These are phyloP conservation scores for Melocanna baccifera DNA, from an alignment of 176 grass and related monocot species.

Conservation along the genomic window DNA sequence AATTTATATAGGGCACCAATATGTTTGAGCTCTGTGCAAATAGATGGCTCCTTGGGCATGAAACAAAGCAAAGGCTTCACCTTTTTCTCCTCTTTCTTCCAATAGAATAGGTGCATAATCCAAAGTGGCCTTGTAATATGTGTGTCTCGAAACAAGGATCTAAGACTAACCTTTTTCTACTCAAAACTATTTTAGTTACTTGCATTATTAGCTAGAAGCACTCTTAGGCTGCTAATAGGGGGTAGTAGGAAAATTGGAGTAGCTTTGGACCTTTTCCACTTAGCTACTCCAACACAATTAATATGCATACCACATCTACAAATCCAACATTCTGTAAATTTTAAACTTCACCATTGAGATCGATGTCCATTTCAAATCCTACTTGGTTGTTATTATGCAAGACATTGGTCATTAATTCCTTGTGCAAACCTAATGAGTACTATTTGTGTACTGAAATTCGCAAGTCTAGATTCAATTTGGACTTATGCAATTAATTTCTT, in stretches of 20 bases:
- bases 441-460: no score
- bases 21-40: slow-evolving; percentile 53
- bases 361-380: slow-evolving; percentile 15
- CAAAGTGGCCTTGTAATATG: slow-evolving; percentile 51
- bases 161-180: slow-evolving; percentile 24
- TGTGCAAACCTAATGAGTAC: no score
- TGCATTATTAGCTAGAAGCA: slow-evolving; percentile 19
- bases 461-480: no score
- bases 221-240: slow-evolving; percentile 26
- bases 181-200: slow-evolving; percentile 21
- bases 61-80: slow-evolving; percentile 40
- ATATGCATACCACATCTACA: slow-evolving; percentile 9
- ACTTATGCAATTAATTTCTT: no score
- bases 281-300: slow-evolving; percentile 46
- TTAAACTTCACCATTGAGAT: slow-evolving; percentile 25
- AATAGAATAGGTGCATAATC: slow-evolving; percentile 42
- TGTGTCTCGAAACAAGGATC: slow-evolving; percentile 56
- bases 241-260: slow-evolving; percentile 19
- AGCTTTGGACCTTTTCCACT: slow-evolving; percentile 47
- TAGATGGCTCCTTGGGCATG: slow-evolving; percentile 45
- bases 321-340: slow-evolving; percentile 32
- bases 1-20: slow-evolving; percentile 41
- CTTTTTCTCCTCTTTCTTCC: slow-evolving; percentile 35
- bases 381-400: background rate
- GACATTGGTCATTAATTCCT: no score